phyloP scores from a whole-genome alignment of 257 asterid species.

The Solanum tacnaense region DNA sequence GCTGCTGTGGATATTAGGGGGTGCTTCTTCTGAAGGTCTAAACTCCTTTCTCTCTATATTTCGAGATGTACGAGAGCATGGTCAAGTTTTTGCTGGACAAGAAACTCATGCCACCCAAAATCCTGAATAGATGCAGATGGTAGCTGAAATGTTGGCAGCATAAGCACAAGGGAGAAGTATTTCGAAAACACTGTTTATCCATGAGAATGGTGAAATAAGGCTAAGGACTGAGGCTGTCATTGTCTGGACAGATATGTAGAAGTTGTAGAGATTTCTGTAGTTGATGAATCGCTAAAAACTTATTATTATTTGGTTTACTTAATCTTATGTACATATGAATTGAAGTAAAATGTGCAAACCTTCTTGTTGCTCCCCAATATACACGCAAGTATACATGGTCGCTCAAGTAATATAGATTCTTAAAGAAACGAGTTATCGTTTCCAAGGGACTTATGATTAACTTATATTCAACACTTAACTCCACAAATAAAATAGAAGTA shows the following conservation, averaged over 20 bases:
- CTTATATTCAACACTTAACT: too few relatives aligned
- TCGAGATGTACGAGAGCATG: conserved; percentile 80
- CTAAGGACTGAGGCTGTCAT: neutral
- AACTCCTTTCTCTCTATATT: conserved; percentile 84
- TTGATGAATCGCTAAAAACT: neutral
- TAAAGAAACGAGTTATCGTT: too few relatives aligned
- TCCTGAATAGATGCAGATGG: conserved; percentile 27
- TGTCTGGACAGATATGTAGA: neutral
- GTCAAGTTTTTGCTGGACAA: conserved; percentile 60
- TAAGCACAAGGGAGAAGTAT: neutral
- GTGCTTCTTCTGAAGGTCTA: conserved; percentile 90
- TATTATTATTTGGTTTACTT: neutral
- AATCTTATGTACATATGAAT: neutral
- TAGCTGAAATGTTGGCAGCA: neutral
- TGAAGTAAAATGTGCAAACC: neutral
- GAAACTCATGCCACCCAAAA: conserved; percentile 36
- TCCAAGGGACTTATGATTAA: too few relatives aligned
- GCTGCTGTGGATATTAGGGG: conserved; percentile 86
- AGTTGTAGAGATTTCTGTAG: neutral
- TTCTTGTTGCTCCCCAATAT: neutral
- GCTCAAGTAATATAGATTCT: too few relatives aligned
- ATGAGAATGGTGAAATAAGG: neutral
- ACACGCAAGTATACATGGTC: too few relatives aligned
- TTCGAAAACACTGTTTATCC: neutral
- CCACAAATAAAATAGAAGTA: too few relatives aligned